These are phyloP conservation scores for Neobulgaria alba DNA, from an alignment of 2,329 filamentous ascomycete species.

Conservation along the genomic window DNA sequence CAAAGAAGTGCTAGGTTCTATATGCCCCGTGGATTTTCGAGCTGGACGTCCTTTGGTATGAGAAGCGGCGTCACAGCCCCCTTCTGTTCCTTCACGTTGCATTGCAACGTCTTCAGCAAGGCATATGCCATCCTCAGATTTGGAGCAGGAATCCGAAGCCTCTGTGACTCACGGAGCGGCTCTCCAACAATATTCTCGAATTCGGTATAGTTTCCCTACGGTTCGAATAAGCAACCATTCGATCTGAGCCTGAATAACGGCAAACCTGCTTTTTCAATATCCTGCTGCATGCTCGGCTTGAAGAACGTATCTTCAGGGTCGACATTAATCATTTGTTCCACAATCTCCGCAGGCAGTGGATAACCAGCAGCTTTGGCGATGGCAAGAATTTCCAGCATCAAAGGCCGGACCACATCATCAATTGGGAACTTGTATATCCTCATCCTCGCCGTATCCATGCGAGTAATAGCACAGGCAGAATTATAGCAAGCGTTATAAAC, in stretches of 20 bases:
- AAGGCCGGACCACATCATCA: constrained; percentile 22
- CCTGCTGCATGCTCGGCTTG: constrained; percentile 38
- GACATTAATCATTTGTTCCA: constrained; percentile 33
- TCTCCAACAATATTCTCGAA: constrained; percentile 47
- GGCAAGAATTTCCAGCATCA: constrained; percentile 24
- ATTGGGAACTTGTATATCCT: constrained; percentile 25
- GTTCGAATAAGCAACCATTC: constrained; percentile 2
- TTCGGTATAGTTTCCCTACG: constrained; percentile 45
- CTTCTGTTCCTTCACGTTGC: constrained; percentile 33
- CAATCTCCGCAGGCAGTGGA: constrained; percentile 17
- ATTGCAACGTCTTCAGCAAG: constrained; percentile 41
- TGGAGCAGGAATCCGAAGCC: constrained; percentile 41
- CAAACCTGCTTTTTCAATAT: constrained; percentile 42
- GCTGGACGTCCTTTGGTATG: too few species aligned
- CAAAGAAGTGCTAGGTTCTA: too few species aligned
- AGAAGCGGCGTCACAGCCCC: constrained; percentile 33
- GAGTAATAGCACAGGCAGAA: constrained; percentile 17
- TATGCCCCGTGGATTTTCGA: too few species aligned
- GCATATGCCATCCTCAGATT: constrained; percentile 45
- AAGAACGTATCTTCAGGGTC: constrained; percentile 40
- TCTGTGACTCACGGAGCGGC: constrained; percentile 40
- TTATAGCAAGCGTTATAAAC: constrained; percentile 24
- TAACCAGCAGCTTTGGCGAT: constrained; percentile 21
- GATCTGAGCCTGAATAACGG: constrained; percentile 6
- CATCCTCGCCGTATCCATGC: constrained; percentile 20